Evolutionary conservation across 2,329 filamentous ascomycete species (phyloP).

Genomic region (Arthrocladium fulminans): DNA sequence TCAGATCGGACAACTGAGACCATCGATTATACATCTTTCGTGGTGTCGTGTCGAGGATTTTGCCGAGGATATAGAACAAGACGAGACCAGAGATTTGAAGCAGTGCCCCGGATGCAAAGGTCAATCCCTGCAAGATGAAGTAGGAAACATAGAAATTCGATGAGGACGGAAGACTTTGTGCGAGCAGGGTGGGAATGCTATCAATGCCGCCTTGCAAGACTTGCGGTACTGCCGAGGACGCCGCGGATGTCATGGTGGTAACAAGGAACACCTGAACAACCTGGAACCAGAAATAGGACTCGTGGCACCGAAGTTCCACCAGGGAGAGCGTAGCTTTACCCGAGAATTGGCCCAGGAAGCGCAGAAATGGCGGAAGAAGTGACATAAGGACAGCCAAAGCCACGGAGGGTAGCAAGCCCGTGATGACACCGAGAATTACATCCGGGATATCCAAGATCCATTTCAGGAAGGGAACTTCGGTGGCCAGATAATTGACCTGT

Average conservation of each 20-base stretch:
- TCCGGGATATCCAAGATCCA: conserved; percentile 66
- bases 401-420: conserved; percentile 73
- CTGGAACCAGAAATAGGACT: conserved; percentile 68
- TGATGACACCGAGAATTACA: conserved; percentile 70
- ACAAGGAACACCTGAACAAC: conserved; percentile 88
- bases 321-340: conserved; percentile 72
- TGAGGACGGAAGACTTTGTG: conserved; percentile 65
- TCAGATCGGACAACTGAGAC: conserved; percentile 62
- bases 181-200: conserved; percentile 55
- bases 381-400: conserved; percentile 77
- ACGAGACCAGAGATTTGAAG: conserved; percentile 67
- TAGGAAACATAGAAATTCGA: conserved; percentile 96
- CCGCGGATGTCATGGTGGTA: conserved; percentile 71
- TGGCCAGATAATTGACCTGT: conserved; percentile 63
- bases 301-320: conserved; percentile 82
- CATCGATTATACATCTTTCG: conserved; percentile 72
- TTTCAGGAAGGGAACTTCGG: conserved; percentile 54
- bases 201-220: conserved; percentile 54
- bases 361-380: conserved; percentile 71
- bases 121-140: conserved; percentile 84
- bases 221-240: conserved; percentile 56
- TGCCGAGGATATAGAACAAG: conserved; percentile 65
- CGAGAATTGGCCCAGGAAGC: conserved; percentile 66
- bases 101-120: conserved; percentile 64
- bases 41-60: conserved; percentile 66